Evolutionary conservation across 805 yeast genomes (phyloP), one percentile per base, ranked within the genome.

Genomic region (Naumovozyma baii): DNA sequence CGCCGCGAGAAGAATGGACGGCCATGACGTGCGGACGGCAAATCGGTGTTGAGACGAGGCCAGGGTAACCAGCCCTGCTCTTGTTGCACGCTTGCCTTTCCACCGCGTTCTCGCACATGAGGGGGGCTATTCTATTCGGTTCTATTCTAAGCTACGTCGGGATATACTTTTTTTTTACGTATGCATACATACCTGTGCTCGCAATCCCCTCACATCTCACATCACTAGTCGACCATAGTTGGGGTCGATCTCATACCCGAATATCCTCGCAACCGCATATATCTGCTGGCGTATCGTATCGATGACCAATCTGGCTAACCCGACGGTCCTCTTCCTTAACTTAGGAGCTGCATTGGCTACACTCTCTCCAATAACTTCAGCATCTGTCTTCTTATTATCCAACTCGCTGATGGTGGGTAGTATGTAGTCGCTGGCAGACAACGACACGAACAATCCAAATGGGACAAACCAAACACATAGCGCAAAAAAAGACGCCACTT

Each of bases 401-500:
- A 53, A 49, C 15, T 61, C 58, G 3, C 51, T 45, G 32, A 59
- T 55, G 8, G 65, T 68, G 7, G 98, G 98, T 33, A 92, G 69
- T 15, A 83, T 77, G 53, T 84, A 82, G 54, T 92, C 98, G 46
- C 85, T 83, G 1, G 96, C 96, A 56, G 94, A 83, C 43, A 92
- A 68, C 22, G 95, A 81, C 14, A 92, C 90, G 61, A 92, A 90
- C 41, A 92, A 68, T 3, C 95, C 80, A 59, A 92, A 86, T 26
- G 98, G 98, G 20, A 92, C 74, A 43, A 90, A 71, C 98, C 98
- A 92, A 15, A 92, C 79, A 51, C 92, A 80, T 32, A 92, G 63
- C 1, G 96, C 98, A 57, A 92, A 88, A 60, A 92, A 92, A 3
- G 96, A 82, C n/a, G 96, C 84, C 3, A 92, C 84, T 57, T 92